Evolutionary conservation across 2,329 filamentous ascomycete genomes (phyloP).

Genomic region (Metarhizium album): DNA sequence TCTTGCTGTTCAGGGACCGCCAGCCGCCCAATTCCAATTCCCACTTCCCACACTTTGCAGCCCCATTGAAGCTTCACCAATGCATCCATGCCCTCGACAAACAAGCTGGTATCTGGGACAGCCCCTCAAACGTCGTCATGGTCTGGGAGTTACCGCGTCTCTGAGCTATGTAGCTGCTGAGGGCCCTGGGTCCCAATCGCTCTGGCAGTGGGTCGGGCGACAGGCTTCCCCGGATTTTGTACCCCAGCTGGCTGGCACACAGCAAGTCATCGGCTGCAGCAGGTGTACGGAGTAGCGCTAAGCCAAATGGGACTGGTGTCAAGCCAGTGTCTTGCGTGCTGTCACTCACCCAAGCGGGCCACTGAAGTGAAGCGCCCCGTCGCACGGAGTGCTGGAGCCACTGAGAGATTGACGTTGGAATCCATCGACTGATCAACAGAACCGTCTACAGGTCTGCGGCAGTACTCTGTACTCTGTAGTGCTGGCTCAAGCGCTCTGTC

Average conservation of each 20-base stretch:
- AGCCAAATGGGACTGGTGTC: neutral
- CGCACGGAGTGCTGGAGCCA: too few species aligned
- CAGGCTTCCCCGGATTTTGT: slow-evolving; percentile 16
- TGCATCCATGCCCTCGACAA: neutral
- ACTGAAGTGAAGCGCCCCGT: too few species aligned
- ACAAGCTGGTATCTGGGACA: neutral
- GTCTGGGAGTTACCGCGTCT: neutral
- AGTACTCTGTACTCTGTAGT: too few species aligned
- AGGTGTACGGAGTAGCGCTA: slow-evolving; percentile 6
- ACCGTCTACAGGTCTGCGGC: too few species aligned
- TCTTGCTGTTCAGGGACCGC: neutral
- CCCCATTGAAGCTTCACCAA: neutral
- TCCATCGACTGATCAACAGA: neutral
- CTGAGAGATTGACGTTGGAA: too few species aligned
- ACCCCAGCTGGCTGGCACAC: slow-evolving; percentile 12
- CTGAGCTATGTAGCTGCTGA: neutral
- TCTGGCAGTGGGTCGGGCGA: slow-evolving; percentile 10
- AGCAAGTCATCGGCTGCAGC: slow-evolving; percentile 10
- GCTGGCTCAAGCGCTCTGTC: neutral
- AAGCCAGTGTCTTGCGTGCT: neutral
- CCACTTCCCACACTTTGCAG: slow-evolving; percentile 1
- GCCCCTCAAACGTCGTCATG: neutral
- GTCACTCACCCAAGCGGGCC: neutral
- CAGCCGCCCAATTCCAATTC: neutral
- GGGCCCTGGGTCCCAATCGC: neutral